Conservation (phyloP, 768 basidiomycete genomes). For the Mycena kentingensis region DNA sequence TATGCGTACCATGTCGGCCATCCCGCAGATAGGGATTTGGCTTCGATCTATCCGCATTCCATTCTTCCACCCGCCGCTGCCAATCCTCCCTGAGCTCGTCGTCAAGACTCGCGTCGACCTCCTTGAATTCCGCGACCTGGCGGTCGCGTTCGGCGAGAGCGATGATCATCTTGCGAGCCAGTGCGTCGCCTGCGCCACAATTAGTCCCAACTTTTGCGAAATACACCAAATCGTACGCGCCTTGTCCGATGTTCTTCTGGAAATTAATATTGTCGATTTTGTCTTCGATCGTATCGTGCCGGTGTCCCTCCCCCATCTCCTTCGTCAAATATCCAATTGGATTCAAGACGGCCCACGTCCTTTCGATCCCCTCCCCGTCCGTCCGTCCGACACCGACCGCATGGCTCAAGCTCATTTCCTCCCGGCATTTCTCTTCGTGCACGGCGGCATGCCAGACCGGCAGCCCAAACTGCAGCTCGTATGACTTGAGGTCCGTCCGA, state of each 20-base stretch:
- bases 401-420: conserved; percentile 8
- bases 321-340: conserved; percentile 24
- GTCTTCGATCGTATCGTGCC: conserved; percentile 29
- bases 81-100: too few relatives aligned
- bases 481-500: conserved; percentile 26
- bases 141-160: too few relatives aligned
- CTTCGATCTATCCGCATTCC: too few relatives aligned
- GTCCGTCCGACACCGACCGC: conserved; percentile 8
- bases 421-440: conserved; percentile 16
- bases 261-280: conserved; percentile 21
- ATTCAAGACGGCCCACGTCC: conserved; percentile 31
- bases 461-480: conserved; percentile 15
- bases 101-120: too few relatives aligned
- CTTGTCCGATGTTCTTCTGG: conserved; percentile 11
- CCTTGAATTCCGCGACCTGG: too few relatives aligned
- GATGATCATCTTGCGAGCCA: not conserved
- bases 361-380: conserved; percentile 22
- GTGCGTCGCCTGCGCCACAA: not conserved
- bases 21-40: too few relatives aligned
- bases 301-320: conserved; percentile 31
- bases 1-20: not conserved
- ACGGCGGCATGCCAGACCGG: conserved; percentile 21
- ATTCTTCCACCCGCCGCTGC: too few relatives aligned
- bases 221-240: not conserved
- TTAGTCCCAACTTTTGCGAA: not conserved